Evolutionary conservation across 2,329 filamentous ascomycete genomes (phyloP).

Genomic region (Didymella glomerata): DNA sequence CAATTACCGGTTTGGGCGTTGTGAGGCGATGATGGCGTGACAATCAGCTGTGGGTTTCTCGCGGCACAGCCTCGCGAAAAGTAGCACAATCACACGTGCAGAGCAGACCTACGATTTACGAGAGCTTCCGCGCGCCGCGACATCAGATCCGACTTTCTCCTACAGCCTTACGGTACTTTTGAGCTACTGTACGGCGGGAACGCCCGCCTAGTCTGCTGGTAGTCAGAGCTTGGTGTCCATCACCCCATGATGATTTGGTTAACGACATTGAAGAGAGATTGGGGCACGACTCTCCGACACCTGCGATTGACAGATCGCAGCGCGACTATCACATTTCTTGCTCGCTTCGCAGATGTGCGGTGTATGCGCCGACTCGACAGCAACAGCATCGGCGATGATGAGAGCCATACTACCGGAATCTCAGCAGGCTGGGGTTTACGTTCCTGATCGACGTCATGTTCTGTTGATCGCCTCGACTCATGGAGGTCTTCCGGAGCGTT

Average conservation of each 20-base stretch:
- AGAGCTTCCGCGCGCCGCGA: constrained; percentile 1
- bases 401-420: constrained; percentile 2
- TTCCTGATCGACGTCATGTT: constrained; percentile 21
- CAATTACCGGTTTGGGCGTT: constrained; percentile 14
- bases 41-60: constrained; percentile 15
- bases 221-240: constrained; percentile 15
- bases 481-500: constrained; percentile 6
- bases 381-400: constrained; percentile 8
- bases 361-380: constrained; percentile 2
- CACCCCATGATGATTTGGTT: constrained; percentile 11
- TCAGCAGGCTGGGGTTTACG: constrained; percentile 9
- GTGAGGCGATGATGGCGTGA: constrained; percentile 32
- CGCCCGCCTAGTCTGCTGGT: constrained; percentile 24
- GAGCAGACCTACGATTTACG: constrained; percentile 10
- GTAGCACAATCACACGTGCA: constrained; percentile 23
- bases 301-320: constrained; percentile 4
- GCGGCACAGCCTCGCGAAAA: constrained; percentile 13
- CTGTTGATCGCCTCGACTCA: constrained; percentile 15
- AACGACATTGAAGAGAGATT: not conserved
- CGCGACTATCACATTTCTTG: not conserved
- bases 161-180: constrained; percentile 21
- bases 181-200: constrained; percentile 23
- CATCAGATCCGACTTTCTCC: constrained; percentile 21
- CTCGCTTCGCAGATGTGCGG: constrained; percentile 7
- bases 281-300: not conserved